Evolutionary conservation across 805 yeast genomes (phyloP).

Genomic region (Metschnikowia henanensis): DNA sequence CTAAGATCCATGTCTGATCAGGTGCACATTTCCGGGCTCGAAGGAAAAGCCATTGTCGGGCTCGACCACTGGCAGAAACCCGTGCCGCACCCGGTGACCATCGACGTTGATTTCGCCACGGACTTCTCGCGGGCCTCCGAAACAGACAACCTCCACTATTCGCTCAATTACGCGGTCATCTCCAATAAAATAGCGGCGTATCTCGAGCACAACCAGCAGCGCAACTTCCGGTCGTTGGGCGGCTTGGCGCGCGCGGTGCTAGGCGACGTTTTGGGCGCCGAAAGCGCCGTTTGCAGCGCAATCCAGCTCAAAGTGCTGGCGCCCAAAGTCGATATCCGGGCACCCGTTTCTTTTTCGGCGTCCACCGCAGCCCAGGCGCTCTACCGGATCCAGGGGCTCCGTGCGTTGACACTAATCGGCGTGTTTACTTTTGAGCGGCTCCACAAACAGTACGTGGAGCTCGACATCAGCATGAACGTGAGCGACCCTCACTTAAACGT

Average conservation of each 20-base stretch:
- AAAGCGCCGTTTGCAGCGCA: slow-evolving; percentile 46
- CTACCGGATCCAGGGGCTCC: slow-evolving; percentile 48
- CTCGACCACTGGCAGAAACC: slow-evolving; percentile 74
- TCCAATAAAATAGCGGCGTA: slow-evolving; percentile 60
- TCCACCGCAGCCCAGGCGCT: slow-evolving; percentile 19
- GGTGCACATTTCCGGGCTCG: slow-evolving; percentile 55
- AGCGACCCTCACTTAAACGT: slow-evolving; percentile 16
- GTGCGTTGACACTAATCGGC: slow-evolving; percentile 79
- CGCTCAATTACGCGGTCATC: slow-evolving; percentile 87
- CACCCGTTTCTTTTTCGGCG: slow-evolving; percentile 25
- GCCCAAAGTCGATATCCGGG: slow-evolving; percentile 59
- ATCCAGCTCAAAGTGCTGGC: slow-evolving; percentile 43
- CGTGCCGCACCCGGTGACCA: slow-evolving; percentile 61
- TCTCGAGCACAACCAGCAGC: slow-evolving; percentile 43
- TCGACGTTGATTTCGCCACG: slow-evolving; percentile 62
- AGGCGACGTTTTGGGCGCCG: slow-evolving; percentile 40
- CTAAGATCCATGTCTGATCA: slow-evolving; percentile 28
- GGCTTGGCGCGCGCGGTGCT: slow-evolving; percentile 48
- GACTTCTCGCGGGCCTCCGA: slow-evolving; percentile 72
- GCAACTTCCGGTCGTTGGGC: slow-evolving; percentile 43
- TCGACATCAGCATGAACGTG: slow-evolving; percentile 50
- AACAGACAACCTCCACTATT: slow-evolving; percentile 76
- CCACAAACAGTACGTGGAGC: slow-evolving; percentile 68
- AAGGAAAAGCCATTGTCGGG: slow-evolving; percentile 64
- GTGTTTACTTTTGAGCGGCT: slow-evolving; percentile 89